These are phyloP conservation scores for Austroboletus rostrupii DNA, from an alignment of 1,284 basidiomycete species.

Conservation along the genomic window DNA sequence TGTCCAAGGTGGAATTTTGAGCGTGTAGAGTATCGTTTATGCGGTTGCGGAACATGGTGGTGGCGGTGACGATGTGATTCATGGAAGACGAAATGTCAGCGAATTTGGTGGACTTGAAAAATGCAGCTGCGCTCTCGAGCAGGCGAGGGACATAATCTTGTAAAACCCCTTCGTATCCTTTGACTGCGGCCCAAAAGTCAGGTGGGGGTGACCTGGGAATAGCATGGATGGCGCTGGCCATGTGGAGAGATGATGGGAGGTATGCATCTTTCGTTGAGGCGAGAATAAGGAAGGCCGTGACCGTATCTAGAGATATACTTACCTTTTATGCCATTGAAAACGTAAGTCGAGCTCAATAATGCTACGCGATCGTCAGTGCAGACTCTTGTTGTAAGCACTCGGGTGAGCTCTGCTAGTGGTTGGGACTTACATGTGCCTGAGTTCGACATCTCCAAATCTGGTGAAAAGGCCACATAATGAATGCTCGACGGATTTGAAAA, in stretches of 20 bases:
- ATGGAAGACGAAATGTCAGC: slow-evolving; percentile 6
- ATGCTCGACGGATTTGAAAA: background rate
- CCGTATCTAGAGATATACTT: background rate
- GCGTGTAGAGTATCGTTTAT: slow-evolving; percentile 6
- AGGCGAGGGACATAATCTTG: slow-evolving; percentile 4
- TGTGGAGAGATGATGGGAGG: background rate
- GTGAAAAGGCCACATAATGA: background rate
- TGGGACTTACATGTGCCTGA: too few species aligned
- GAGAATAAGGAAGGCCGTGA: background rate
- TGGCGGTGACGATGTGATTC: slow-evolving; percentile 8
- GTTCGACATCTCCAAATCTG: too few species aligned
- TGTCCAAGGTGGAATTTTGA: slow-evolving; percentile 1
- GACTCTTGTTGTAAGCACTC: too few species aligned
- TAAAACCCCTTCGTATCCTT: slow-evolving; percentile 1
- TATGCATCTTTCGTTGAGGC: background rate
- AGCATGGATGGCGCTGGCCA: background rate
- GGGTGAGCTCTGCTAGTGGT: too few species aligned
- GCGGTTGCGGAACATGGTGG: slow-evolving; percentile 8
- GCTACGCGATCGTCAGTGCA: too few species aligned
- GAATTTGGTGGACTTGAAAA: slow-evolving; percentile 4
- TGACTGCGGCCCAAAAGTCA: slow-evolving; percentile 10
- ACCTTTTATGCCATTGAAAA: background rate
- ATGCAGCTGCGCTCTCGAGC: background rate
- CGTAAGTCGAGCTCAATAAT: background rate
- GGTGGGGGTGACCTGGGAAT: background rate